Evolutionary conservation across 257 asterid species (phyloP).

Genomic region (Scutellaria baicalensis): DNA sequence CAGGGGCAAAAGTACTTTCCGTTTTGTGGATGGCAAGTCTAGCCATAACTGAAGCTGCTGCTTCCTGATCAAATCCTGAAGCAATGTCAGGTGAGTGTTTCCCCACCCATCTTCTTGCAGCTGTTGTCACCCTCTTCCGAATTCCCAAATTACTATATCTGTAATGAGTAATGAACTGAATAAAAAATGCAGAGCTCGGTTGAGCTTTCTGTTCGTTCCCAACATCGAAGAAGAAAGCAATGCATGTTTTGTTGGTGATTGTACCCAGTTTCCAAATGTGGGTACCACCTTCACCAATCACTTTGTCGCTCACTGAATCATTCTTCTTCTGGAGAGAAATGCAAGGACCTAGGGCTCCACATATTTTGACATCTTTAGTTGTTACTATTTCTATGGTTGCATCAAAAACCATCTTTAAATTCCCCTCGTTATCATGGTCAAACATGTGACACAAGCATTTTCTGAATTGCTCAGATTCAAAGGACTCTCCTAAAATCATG

Average conservation of each 20-base stretch:
- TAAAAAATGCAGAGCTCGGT: slow-evolving; percentile 68
- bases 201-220: slow-evolving; percentile 53
- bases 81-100: slow-evolving; percentile 66
- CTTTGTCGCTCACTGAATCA: slow-evolving; percentile 53
- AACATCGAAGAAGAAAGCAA: slow-evolving; percentile 82
- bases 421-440: slow-evolving; percentile 48
- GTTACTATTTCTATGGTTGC: slow-evolving; percentile 82
- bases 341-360: slow-evolving; percentile 95
- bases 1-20: slow-evolving; percentile 33
- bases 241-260: slow-evolving; percentile 63
- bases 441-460: slow-evolving; percentile 68
- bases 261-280: slow-evolving; percentile 72
- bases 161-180: slow-evolving; percentile 76
- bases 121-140: slow-evolving; percentile 89
- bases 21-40: slow-evolving; percentile 62
- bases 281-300: slow-evolving; percentile 80
- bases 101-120: slow-evolving; percentile 87
- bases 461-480: slow-evolving; percentile 71
- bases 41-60: slow-evolving; percentile 93
- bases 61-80: slow-evolving; percentile 91
- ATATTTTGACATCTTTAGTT: slow-evolving; percentile 64
- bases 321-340: slow-evolving; percentile 50
- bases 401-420: slow-evolving; percentile 69
- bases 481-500: slow-evolving; percentile 83
- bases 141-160: slow-evolving; percentile 62